Percentiles rank a stretch among this genome's conserved stretches.
phyloP scores from a whole-genome alignment of 1,284 basidiomycete genomes.

The Apiotrichum mycotoxinovorans region DNA sequence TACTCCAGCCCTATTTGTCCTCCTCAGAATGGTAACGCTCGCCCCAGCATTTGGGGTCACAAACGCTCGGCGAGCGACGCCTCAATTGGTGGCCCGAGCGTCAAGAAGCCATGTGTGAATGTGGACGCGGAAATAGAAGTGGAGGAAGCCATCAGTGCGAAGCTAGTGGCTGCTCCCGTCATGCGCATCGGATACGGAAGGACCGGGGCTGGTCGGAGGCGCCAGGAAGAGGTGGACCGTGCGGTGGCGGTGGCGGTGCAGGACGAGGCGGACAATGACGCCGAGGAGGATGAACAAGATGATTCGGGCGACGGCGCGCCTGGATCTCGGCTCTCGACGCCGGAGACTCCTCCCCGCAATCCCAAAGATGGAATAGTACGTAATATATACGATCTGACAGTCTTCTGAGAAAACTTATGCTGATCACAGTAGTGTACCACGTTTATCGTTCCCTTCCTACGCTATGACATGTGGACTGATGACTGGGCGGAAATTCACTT shows the following conservation, averaged over 20 bases:
- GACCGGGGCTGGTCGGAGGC: background rate
- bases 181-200: background rate
- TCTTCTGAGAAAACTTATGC: too few species aligned
- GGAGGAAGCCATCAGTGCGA: too few species aligned
- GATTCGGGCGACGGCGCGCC: background rate
- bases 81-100: too few species aligned
- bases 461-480: background rate
- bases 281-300: background rate
- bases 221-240: background rate
- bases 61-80: too few species aligned
- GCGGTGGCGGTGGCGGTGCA: background rate
- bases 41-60: background rate
- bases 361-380: too few species aligned
- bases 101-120: too few species aligned
- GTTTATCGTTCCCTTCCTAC: background rate
- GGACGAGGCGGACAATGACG: background rate
- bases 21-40: background rate
- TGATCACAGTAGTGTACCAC: background rate
- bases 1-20: background rate
- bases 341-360: too few species aligned
- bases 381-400: too few species aligned
- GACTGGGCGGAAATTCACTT: background rate
- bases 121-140: too few species aligned
- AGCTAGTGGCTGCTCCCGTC: too few species aligned
- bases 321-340: too few species aligned